phyloP scores from a whole-genome alignment of 1,139 yeast genomes.

The Eremothecium coryli region DNA sequence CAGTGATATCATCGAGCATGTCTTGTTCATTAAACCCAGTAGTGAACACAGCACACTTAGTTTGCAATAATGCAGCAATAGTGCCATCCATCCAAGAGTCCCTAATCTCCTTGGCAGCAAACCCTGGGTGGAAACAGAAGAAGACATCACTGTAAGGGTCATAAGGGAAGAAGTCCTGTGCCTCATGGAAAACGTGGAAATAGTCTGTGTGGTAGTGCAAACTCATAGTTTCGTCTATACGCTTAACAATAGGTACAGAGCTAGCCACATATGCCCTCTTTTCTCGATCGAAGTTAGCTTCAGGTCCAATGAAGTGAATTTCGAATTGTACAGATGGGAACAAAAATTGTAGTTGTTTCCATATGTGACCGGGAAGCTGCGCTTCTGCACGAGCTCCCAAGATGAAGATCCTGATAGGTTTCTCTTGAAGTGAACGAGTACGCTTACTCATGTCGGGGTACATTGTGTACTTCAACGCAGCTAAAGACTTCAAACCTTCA shows the following conservation, averaged over 20 bases:
- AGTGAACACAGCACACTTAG: constrained; percentile 84
- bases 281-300: constrained; percentile 64
- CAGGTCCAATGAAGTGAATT: constrained; percentile 90
- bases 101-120: constrained; percentile 73
- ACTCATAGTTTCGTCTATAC: constrained; percentile 67
- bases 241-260: constrained; percentile 58
- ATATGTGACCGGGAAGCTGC: constrained; percentile 86
- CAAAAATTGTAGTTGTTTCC: constrained; percentile 86
- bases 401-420: constrained; percentile 83
- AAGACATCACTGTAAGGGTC: constrained; percentile 93
- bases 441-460: constrained; percentile 52
- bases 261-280: constrained; percentile 43
- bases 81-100: constrained; percentile 88
- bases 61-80: constrained; percentile 76
- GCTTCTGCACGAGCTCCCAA: constrained; percentile 92
- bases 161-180: constrained; percentile 92
- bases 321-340: constrained; percentile 80
- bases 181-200: constrained; percentile 82
- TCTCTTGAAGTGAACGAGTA: constrained; percentile 55
- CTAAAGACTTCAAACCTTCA: constrained; percentile 86
- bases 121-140: constrained; percentile 92
- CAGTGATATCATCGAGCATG: constrained; percentile 55
- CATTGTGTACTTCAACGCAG: constrained; percentile 82
- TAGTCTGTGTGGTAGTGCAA: constrained; percentile 80
- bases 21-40: constrained; percentile 85